Percentiles rank a stretch among this genome's conserved stretches.
phyloP scores from a whole-genome alignment of 805 yeast genomes.

The Suhomyces prunicola region DNA sequence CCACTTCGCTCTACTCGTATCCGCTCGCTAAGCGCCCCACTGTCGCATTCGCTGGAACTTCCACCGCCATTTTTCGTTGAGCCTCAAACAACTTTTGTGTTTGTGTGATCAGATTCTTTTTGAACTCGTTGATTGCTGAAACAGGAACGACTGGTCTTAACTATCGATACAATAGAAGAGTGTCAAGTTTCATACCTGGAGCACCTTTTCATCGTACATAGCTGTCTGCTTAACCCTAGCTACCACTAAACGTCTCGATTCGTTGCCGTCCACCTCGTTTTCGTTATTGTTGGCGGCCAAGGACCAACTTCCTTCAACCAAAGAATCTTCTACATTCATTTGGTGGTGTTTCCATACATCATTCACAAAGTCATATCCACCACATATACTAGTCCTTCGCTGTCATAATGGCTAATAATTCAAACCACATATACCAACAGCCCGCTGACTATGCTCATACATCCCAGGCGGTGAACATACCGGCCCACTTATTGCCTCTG shows the following conservation, averaged over 20 bases:
- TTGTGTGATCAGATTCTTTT: conserved; percentile 1
- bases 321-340: neutral
- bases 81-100: neutral
- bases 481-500: conserved; percentile 16
- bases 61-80: neutral
- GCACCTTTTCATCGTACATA: neutral
- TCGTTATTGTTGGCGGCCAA: neutral
- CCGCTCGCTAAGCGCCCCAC: neutral
- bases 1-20: neutral
- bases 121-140: neutral
- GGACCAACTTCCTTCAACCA: neutral
- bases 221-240: neutral
- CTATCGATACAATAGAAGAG: neutral
- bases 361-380: neutral
- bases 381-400: neutral
- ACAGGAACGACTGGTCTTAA: neutral
- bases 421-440: neutral
- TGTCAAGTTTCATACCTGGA: neutral
- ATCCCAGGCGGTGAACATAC: conserved; percentile 11
- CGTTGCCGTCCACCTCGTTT: neutral
- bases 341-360: neutral
- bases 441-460: neutral
- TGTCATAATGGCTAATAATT: neutral
- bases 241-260: neutral
- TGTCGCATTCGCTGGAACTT: neutral